phyloP scores from a whole-genome alignment of 2,329 filamentous ascomycete genomes.

The Penicillium sp. region DNA sequence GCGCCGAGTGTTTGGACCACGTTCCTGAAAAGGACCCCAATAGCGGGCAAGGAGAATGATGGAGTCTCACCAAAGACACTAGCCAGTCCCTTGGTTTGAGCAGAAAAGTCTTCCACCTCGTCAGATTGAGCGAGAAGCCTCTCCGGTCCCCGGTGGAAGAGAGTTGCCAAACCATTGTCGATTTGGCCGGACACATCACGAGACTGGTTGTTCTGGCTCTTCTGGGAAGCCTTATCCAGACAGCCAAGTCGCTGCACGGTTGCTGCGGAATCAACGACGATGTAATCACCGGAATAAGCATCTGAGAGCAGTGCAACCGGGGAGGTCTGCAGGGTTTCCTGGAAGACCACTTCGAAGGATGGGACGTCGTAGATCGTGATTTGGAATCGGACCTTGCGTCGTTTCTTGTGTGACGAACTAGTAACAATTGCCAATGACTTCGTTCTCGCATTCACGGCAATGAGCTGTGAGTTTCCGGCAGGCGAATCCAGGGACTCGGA shows the following conservation, averaged over 20 bases:
- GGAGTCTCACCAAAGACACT: slow-evolving; percentile 40
- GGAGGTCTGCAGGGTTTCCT: slow-evolving; percentile 53
- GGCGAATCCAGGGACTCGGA: slow-evolving; percentile 39
- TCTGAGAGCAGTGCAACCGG: slow-evolving; percentile 67
- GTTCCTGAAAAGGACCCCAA: slow-evolving; percentile 39
- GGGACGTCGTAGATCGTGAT: slow-evolving; percentile 67
- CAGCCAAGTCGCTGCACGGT: slow-evolving; percentile 57
- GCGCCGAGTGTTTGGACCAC: slow-evolving; percentile 36
- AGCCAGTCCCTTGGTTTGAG: slow-evolving; percentile 30
- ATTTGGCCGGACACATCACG: slow-evolving; percentile 24
- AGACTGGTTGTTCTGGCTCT: slow-evolving; percentile 20
- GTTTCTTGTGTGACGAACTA: slow-evolving; percentile 45
- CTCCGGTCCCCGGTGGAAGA: slow-evolving; percentile 31
- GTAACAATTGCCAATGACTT: slow-evolving; percentile 66
- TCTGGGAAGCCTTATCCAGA: slow-evolving; percentile 24
- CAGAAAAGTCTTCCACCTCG: slow-evolving; percentile 18
- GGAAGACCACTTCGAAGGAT: slow-evolving; percentile 57
- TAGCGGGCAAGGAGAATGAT: slow-evolving; percentile 39
- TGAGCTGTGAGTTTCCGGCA: slow-evolving; percentile 27
- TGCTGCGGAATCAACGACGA: slow-evolving; percentile 72
- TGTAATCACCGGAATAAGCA: slow-evolving; percentile 65
- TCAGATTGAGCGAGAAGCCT: slow-evolving; percentile 2
- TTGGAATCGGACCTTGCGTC: slow-evolving; percentile 43
- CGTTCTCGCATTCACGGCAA: slow-evolving; percentile 68
- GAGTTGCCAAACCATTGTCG: slow-evolving; percentile 33